A percentile compares a stretch with the other conserved stretches of the same genome.
These are phyloP conservation scores for Rhizopus sp. DNA, from an alignment of 371 early-diverging fungal genomes.

Conservation along the genomic window DNA sequence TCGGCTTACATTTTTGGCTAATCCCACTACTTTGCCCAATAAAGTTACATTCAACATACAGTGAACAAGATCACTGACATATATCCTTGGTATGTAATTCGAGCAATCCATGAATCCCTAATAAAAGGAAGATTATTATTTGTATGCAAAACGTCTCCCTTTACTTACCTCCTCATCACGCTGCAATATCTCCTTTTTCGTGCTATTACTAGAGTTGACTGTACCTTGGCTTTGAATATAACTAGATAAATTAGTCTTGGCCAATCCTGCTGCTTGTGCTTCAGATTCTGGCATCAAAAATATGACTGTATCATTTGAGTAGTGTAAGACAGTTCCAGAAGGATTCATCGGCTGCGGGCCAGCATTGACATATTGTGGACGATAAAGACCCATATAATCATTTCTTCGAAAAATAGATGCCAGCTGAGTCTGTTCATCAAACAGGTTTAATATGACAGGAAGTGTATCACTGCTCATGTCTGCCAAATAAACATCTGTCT, in stretches of 20 bases:
- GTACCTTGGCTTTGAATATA: background rate
- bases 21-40: constrained; percentile 34
- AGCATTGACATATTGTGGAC: constrained; percentile 21
- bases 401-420: constrained; percentile 29
- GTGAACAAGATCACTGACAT: constrained; percentile 29
- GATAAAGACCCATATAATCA: constrained; percentile 41
- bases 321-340: constrained; percentile 35
- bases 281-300: constrained; percentile 48
- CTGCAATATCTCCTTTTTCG: constrained; percentile 27
- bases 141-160: background rate
- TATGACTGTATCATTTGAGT: constrained; percentile 29
- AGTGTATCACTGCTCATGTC: constrained; percentile 37
- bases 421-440: constrained; percentile 33
- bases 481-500: constrained; percentile 31
- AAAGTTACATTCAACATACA: constrained; percentile 46
- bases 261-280: constrained; percentile 35
- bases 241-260: constrained; percentile 23
- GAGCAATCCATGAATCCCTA: constrained; percentile 47
- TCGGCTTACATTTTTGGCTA: constrained; percentile 42
- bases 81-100: constrained; percentile 26
- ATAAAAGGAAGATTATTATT: no score
- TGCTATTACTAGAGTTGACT: background rate
- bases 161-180: constrained; percentile 36
- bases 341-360: constrained; percentile 22
- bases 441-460: constrained; percentile 33